phyloP scores from a whole-genome alignment of 495 filamentous ascomycete genomes.

The Hypoxylon fragiforme region DNA sequence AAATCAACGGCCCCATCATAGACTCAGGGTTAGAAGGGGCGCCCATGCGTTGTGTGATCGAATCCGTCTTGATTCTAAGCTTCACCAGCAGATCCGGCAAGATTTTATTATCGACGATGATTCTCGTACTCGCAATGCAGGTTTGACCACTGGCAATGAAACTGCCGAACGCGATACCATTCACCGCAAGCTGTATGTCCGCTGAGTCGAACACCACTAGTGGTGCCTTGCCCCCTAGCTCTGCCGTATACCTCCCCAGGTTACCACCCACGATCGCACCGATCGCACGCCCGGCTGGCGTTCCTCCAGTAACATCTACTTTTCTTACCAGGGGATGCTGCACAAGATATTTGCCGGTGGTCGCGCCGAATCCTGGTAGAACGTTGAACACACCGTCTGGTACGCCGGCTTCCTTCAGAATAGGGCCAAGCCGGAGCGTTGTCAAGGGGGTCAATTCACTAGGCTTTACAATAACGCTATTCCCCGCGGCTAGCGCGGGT shows the following conservation, averaged over 20 bases:
- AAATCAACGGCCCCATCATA: conserved; percentile 51
- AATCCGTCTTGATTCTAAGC: conserved; percentile 43
- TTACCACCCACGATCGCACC: conserved; percentile 54
- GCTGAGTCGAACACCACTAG: conserved; percentile 58
- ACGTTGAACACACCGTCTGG: conserved; percentile 62
- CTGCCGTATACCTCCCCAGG: conserved; percentile 59
- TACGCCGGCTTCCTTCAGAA: conserved; percentile 58
- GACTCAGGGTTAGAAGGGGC: conserved; percentile 50
- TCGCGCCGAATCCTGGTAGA: conserved; percentile 57
- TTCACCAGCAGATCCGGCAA: conserved; percentile 43
- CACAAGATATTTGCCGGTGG: conserved; percentile 59
- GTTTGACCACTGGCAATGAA: conserved; percentile 65
- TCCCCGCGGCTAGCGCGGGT: conserved; percentile 64
- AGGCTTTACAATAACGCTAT: conserved; percentile 64
- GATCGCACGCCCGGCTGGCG: conserved; percentile 49
- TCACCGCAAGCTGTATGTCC: conserved; percentile 55
- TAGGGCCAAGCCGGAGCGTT: conserved; percentile 52
- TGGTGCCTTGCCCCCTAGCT: conserved; percentile 65
- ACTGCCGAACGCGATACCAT: conserved; percentile 61
- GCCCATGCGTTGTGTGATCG: conserved; percentile 51
- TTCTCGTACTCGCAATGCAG: conserved; percentile 62
- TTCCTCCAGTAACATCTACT: conserved; percentile 65
- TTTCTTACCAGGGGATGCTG: conserved; percentile 57
- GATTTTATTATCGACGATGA: conserved; percentile 57
- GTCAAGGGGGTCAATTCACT: conserved; percentile 64